Percentiles rank a stretch among this genome's conserved stretches.
phyloP scores from a whole-genome alignment of 1,284 basidiomycete genomes.

The Papiliotrema terrestris region DNA sequence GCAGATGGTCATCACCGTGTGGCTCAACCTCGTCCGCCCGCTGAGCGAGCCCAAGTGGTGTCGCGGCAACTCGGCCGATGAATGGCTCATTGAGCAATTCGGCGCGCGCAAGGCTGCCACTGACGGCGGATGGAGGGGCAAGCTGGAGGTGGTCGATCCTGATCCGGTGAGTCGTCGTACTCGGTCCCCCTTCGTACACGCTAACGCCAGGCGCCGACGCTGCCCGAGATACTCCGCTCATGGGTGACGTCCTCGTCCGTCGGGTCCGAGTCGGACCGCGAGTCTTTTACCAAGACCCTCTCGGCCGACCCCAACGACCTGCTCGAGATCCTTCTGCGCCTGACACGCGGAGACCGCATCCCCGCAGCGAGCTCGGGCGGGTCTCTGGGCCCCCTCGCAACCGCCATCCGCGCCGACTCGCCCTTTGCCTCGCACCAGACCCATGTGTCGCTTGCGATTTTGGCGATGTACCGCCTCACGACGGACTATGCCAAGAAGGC shows the following conservation, averaged over 20 bases:
- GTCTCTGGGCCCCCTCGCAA: slow-evolving; percentile 40
- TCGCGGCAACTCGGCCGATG: slow-evolving; percentile 85
- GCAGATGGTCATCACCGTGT: slow-evolving; percentile 44
- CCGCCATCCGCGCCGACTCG: slow-evolving; percentile 67
- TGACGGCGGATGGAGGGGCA: slow-evolving; percentile 80
- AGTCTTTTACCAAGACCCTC: slow-evolving; percentile 81
- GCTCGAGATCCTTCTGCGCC: slow-evolving; percentile 82
- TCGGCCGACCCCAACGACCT: slow-evolving; percentile 75
- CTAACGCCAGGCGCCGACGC: slow-evolving; percentile 70
- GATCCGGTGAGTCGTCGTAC: slow-evolving; percentile 68
- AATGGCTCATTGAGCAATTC: slow-evolving; percentile 85
- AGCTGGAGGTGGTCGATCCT: slow-evolving; percentile 86
- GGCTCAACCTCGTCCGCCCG: slow-evolving; percentile 80
- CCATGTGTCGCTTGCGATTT: slow-evolving; percentile 83
- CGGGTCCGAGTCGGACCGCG: slow-evolving; percentile 69
- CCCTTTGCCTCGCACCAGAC: slow-evolving; percentile 84
- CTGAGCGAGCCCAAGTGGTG: slow-evolving; percentile 95
- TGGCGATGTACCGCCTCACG: slow-evolving; percentile 81
- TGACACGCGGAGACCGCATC: slow-evolving; percentile 81
- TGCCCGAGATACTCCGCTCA: slow-evolving; percentile 77
- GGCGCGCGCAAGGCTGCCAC: slow-evolving; percentile 54
- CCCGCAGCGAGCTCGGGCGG: slow-evolving; percentile 55
- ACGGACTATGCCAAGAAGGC: slow-evolving; percentile 74
- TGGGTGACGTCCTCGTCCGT: slow-evolving; percentile 80
- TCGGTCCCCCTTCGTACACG: too few relatives aligned